A percentile compares a stretch with the other conserved stretches of the same genome.
Conservation (phyloP, 2,329 filamentous ascomycete genomes). For the Colletotrichum paranaense region DNA sequence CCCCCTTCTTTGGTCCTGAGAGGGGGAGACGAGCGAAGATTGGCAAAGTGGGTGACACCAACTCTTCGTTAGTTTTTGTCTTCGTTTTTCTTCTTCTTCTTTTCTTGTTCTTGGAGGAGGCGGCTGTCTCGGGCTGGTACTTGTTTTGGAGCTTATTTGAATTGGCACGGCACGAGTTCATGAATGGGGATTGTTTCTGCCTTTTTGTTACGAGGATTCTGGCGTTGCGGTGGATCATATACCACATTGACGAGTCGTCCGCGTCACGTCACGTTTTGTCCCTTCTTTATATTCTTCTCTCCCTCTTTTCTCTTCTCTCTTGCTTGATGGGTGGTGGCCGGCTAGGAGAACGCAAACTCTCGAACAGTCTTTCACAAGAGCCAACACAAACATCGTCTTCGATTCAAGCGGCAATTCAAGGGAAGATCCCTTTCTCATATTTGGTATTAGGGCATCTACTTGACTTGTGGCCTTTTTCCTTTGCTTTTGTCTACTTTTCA, state of each 20-base stretch:
- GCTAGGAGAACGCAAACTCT: background rate
- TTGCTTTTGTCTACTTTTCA: background rate
- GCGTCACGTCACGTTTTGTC: conserved; percentile 27
- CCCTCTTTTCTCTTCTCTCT: conserved; percentile 29
- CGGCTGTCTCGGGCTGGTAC: conserved; percentile 9
- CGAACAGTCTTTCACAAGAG: conserved; percentile 5
- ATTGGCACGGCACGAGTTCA: conserved; percentile 11
- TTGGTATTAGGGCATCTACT: background rate
- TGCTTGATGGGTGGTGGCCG: background rate
- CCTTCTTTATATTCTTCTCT: background rate
- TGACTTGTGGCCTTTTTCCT: background rate
- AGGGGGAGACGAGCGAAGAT: background rate
- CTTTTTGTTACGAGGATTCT: conserved; percentile 20
- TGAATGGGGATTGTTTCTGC: conserved; percentile 26
- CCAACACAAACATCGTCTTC: background rate
- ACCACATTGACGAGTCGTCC: conserved; percentile 34
- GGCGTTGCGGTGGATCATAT: conserved; percentile 36
- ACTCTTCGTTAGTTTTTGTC: background rate
- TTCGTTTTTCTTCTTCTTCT: background rate
- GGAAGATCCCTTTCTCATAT: background rate
- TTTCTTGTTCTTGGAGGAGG: conserved; percentile 1
- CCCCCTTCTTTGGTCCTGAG: background rate
- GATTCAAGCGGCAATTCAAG: background rate
- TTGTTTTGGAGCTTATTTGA: background rate
- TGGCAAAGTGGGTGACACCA: background rate